Conservation (phyloP, 1,284 basidiomycete species). For the Austroboletus novae-zelandiae region DNA sequence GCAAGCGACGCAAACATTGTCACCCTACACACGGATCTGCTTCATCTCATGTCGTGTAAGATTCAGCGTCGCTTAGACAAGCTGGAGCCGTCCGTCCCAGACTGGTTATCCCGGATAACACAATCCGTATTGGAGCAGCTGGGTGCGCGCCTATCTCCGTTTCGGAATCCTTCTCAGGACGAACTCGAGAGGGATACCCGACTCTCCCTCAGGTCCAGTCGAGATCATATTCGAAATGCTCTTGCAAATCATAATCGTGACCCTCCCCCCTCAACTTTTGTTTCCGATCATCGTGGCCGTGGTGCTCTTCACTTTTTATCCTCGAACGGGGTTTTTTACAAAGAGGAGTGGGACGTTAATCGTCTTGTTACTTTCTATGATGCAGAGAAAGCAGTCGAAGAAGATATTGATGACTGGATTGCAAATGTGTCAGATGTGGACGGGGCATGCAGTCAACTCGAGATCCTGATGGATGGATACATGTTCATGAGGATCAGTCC, state of each 20-base stretch:
- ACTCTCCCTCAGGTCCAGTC: too few species aligned
- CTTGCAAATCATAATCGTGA: neutral
- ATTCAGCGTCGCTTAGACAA: too few species aligned
- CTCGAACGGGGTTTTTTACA: conserved; percentile 3
- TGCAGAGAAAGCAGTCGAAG: neutral
- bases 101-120: too few species aligned
- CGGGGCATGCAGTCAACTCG: neutral
- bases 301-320: conserved; percentile 13
- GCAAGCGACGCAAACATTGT: too few species aligned
- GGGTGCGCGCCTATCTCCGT: too few species aligned
- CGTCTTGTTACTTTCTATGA: conserved; percentile 15
- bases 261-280: neutral
- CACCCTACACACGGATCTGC: conserved; percentile 29
- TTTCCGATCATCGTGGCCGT: neutral
- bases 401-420: neutral
- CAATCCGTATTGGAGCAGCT: too few species aligned
- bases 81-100: too few species aligned
- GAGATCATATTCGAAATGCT: neutral
- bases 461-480: neutral
- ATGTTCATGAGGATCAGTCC: neutral
- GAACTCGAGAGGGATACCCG: too few species aligned
- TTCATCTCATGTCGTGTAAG: conserved; percentile 29
- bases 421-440: neutral
- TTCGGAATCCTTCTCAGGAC: too few species aligned
- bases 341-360: too few species aligned